Evolutionary conservation across 306 rosid species (phyloP).

Genomic region (Mimosa pudica): DNA sequence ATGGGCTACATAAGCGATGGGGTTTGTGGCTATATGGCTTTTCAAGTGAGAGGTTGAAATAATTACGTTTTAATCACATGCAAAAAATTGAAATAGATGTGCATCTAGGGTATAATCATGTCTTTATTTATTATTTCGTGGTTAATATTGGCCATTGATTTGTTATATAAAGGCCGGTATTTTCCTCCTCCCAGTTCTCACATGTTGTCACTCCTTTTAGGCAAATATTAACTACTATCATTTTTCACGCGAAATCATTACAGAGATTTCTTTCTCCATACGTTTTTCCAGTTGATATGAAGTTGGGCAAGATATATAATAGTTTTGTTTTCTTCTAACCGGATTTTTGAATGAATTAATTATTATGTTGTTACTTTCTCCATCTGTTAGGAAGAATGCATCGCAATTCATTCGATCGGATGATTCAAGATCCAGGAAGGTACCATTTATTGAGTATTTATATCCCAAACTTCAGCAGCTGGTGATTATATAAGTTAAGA

Average conservation of each 20-base stretch:
- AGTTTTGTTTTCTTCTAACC: conserved; percentile 10
- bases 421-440: conserved; percentile 58
- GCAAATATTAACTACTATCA: conserved; percentile 5
- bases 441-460: conserved; percentile 33
- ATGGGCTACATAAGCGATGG: not conserved
- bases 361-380: conserved; percentile 4
- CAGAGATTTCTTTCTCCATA: conserved; percentile 6
- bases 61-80: not conserved
- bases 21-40: not conserved
- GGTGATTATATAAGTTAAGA: conserved; percentile 5
- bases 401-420: conserved; percentile 39
- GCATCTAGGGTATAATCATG: not conserved
- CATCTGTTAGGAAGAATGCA: conserved; percentile 52
- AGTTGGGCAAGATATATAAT: not conserved
- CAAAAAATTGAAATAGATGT: not conserved
- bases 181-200: not conserved
- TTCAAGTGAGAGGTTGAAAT: not conserved
- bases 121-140: not conserved
- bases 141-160: not conserved
- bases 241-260: conserved; percentile 17
- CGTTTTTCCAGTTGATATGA: conserved; percentile 7
- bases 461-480: conserved; percentile 20
- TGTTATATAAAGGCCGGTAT: not conserved
- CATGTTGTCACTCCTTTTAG: not conserved
- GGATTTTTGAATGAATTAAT: conserved; percentile 35